Percentiles rank a stretch among this genome's conserved stretches.
These are phyloP conservation scores for Tritrichomonas foetus DNA, from an alignment of 208 protist species.

Conservation along the genomic window DNA sequence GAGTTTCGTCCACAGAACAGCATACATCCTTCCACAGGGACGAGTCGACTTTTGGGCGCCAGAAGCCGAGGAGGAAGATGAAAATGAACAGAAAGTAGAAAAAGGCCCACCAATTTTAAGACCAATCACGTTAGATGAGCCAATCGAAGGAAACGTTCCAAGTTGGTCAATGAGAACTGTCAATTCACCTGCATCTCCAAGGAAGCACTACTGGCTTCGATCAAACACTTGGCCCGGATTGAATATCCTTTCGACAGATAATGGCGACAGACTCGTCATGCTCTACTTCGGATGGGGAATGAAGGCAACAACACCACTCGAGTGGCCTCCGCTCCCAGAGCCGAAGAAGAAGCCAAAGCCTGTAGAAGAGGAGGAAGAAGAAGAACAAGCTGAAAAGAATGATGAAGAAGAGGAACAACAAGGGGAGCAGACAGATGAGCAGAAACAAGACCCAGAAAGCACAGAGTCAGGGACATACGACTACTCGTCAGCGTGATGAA, in stretches of 20 bases:
- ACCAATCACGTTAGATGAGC: background rate
- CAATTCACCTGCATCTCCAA: too few relatives aligned
- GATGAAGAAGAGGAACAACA: background rate
- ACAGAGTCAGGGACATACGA: background rate
- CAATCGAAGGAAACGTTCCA: background rate
- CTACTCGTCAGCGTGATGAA: too few relatives aligned
- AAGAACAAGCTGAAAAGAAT: background rate
- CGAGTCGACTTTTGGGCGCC: background rate
- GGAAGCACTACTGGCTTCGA: background rate
- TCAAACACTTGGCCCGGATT: conserved; percentile 25
- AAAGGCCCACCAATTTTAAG: background rate
- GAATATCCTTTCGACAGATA: background rate
- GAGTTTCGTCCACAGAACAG: background rate
- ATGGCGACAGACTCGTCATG: background rate
- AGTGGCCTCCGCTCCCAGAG: background rate
- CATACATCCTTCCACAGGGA: background rate
- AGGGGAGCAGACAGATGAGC: background rate
- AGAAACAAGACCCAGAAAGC: too few relatives aligned
- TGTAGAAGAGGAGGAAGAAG: background rate
- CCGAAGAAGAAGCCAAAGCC: background rate
- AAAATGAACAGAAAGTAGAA: background rate
- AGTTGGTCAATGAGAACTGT: background rate
- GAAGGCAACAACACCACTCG: background rate
- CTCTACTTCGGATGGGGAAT: conserved; percentile 8
- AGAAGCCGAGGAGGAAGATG: background rate